Evolutionary conservation across 805 yeast genomes (phyloP).

Genomic region (Cyberlindnera americana): DNA sequence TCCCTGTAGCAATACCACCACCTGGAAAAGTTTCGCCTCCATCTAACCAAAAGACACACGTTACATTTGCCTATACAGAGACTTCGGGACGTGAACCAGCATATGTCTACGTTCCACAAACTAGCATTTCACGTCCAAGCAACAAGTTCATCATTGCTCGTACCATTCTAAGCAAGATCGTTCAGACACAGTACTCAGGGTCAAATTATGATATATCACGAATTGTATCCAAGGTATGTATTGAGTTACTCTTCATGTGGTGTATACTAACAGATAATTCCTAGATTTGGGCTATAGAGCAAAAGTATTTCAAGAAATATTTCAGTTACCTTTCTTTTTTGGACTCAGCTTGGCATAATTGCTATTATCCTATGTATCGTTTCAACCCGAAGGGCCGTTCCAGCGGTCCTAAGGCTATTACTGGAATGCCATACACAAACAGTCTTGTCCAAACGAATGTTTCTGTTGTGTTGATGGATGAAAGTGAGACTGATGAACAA

Average conservation of each 20-base stretch:
- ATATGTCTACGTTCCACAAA: neutral
- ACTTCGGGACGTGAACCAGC: neutral
- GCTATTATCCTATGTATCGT: constrained; percentile 14
- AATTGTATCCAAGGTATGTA: constrained; percentile 17
- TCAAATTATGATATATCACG: constrained; percentile 12
- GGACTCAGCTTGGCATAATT: constrained; percentile 20
- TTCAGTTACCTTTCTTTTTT: constrained; percentile 14
- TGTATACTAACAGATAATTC: neutral
- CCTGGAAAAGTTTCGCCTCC: neutral
- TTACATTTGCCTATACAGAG: neutral
- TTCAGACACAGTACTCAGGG: neutral
- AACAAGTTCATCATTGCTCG: constrained; percentile 23
- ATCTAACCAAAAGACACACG: neutral
- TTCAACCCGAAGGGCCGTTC: constrained; percentile 11
- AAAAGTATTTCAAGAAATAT: constrained; percentile 6
- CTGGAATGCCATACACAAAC: neutral
- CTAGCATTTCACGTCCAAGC: constrained; percentile 15
- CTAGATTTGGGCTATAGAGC: constrained; percentile 9
- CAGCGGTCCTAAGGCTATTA: neutral
- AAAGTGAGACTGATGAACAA: neutral
- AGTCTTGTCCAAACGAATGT: neutral
- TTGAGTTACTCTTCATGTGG: neutral
- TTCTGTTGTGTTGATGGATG: neutral
- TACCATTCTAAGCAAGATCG: constrained; percentile 13
- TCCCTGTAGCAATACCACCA: constrained; percentile 7